These are phyloP conservation scores for Beverwykella pulmonaria DNA, from an alignment of 495 filamentous ascomycete species.

Conservation along the genomic window DNA sequence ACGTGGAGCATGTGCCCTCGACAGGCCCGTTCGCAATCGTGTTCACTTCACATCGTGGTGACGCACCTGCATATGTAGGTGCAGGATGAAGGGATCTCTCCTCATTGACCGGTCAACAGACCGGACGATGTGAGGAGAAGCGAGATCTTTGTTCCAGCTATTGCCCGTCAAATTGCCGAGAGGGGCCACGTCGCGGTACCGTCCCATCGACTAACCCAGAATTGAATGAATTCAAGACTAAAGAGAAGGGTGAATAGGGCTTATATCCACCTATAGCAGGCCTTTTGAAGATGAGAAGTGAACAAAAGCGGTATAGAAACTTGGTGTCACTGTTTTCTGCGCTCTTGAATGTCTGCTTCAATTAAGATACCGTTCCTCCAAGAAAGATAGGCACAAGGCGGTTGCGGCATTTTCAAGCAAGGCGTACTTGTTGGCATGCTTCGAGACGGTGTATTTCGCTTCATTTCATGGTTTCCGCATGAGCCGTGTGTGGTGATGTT, in stretches of 20 bases:
- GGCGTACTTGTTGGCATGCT: constrained; percentile 20
- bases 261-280: not conserved
- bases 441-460: constrained; percentile 10
- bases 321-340: not conserved
- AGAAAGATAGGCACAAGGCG: constrained; percentile 19
- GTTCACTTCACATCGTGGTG: not conserved
- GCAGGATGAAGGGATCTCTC: not conserved
- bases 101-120: constrained; percentile 7
- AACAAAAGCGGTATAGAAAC: not conserved
- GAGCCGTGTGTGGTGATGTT: not conserved
- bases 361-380: not conserved
- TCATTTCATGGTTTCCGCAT: constrained; percentile 12
- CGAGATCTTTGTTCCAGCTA: not conserved
- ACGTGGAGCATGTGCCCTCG: not conserved
- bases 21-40: not conserved
- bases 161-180: not conserved
- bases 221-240: not conserved
- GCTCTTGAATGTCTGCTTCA: not conserved
- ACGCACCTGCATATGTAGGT: not conserved
- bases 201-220: not conserved
- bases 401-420: constrained; percentile 10
- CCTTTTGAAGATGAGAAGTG: not conserved
- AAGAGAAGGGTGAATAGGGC: not conserved
- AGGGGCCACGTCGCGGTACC: not conserved
- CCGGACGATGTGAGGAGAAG: not conserved